Percentiles rank a stretch among this genome's conserved stretches.
Conservation (phyloP, 768 basidiomycete genomes). For the Boletus coccyginus region DNA sequence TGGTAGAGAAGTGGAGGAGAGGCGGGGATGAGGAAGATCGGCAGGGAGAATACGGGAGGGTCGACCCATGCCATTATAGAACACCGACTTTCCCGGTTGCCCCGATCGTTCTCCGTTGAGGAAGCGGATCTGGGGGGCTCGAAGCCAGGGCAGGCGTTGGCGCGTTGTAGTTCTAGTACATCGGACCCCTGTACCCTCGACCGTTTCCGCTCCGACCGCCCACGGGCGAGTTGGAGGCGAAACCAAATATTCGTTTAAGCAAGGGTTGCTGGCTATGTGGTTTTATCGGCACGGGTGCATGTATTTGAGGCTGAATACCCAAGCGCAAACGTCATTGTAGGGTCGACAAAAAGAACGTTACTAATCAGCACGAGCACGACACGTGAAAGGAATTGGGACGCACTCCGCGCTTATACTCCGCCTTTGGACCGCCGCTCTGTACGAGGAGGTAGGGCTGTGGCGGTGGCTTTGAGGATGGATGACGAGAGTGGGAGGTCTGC, state of each 20-base stretch:
- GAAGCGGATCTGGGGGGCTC: background rate
- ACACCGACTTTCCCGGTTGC: slow-evolving; percentile 6
- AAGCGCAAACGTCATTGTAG: slow-evolving; percentile 6
- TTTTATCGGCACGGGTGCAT: slow-evolving; percentile 28
- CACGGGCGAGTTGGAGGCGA: slow-evolving; percentile 24
- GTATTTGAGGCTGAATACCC: slow-evolving; percentile 21
- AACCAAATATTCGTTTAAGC: slow-evolving; percentile 30
- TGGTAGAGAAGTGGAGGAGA: slow-evolving; percentile 9
- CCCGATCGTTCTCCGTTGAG: background rate
- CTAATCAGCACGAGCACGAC: slow-evolving; percentile 15
- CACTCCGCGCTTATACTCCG: slow-evolving; percentile 32
- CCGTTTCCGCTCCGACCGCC: slow-evolving; percentile 21
- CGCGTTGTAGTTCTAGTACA: slow-evolving; percentile 17
- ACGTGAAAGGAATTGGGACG: slow-evolving; percentile 18
- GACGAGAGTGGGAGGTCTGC: slow-evolving; percentile 19
- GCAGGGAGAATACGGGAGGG: background rate
- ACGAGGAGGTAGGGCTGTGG: slow-evolving; percentile 28
- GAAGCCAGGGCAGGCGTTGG: background rate
- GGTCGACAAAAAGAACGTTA: background rate
- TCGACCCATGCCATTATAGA: background rate
- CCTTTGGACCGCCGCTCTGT: slow-evolving; percentile 26
- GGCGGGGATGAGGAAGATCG: slow-evolving; percentile 12
- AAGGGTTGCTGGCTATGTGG: slow-evolving; percentile 29
- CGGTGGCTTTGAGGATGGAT: slow-evolving; percentile 21
- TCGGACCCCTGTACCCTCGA: slow-evolving; percentile 24